Base-by-base conservation (phyloP, 2,329 filamentous ascomycete species). In the Didymella pinodella region DNA sequence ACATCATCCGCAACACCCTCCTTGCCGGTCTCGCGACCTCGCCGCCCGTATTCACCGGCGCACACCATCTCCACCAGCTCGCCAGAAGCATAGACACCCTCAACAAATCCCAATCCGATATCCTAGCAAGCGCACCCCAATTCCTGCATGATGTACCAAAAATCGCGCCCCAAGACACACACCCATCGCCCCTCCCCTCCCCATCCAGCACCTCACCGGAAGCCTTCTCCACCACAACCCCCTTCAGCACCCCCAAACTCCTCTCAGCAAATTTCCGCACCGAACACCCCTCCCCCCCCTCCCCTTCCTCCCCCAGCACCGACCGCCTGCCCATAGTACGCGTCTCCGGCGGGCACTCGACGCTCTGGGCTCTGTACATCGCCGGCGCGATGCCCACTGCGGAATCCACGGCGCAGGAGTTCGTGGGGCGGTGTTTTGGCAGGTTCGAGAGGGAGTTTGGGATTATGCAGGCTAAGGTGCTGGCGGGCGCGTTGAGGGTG, bases 371-470 rank as follows among this genome's bases (percentile, higher is more conserved):
- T 4, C 53, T 77, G 7, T 77, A 66, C 43, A 64, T 76, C 4
- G 69, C 73, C 0, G 74, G 70, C 20, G 46, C 70, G 8, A 74
- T 67, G 59, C 69, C 69, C 1, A 65, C 67, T 1, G 73, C 74
- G 0, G 67, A 65, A 1, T 57, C 61, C 0, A 41, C 66, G 14
- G 65, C 63, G 16, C 71, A 74, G 43, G 61, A 66, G n/a, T 76
- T 63, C 38, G 62, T 70, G 0, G 28, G 69, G 7, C 52, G 45
- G 2, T 67, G 88, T 10, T 79, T 91, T 57, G 86, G 88, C 75
- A 83, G 88, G 71, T 89, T 91, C 67, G 86, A 86, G 63, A 85
- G 43, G 4, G 72, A 75, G 28, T 76, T 75, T 50, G 75, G 75
- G 0, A 69, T 77, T 45, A 71, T 70, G 10, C 74, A 77, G 40